Evolutionary conservation across 208 protist genomes (phyloP), one percentile per base, ranked within the genome.

Genomic region (Trypanosoma rangeli): DNA sequence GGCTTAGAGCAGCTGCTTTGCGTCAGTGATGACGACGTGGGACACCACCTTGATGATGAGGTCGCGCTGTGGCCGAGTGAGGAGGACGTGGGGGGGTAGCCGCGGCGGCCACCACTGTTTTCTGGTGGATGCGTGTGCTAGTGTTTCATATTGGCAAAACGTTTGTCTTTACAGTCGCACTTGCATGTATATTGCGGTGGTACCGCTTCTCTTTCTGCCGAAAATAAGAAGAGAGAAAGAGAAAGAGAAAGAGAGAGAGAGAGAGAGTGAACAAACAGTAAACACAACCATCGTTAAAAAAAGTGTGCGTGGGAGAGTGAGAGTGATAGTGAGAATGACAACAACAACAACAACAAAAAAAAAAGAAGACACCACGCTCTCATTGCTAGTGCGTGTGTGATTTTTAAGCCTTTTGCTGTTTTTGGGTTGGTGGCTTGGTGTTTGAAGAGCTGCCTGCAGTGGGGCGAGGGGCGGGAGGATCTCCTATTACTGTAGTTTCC

Each of bases 1-100:
- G 49, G 28, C 22, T 48, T 69, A n/a, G 60, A 68, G 22, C 22
- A 39, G 22, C 22, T 69, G 16, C 20, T 75, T n/a, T 75, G 33
- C 24, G 29, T 75, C 2, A 18, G 31, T 50, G 33, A 52, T 26
- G 62, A 33, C 24, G 28, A 57, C n/a, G 9, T 26, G 16, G 22
- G 12, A 26, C 31, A 5, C 10, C n/a, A n/a, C 16, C 3, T 15
- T 8, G 44, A 49, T 9, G 8, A 22, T 15, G 44, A 56, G 16
- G 4, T 69, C 15, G 28, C 48, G 20, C 54, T 61, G 22, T 75
- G 70, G 70, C 70, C 70, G 44, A 69, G 22, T 39, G 62, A 64
- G 29, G 54, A 63, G 8, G 50, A 37, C 28, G 10, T 26, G 15
- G 12, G 1, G 13, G 24, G 12, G 13, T 33, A 58, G 24, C 5